These are phyloP conservation scores for Gentiana dahurica DNA, from an alignment of 257 asterid species.

Conservation along the genomic window DNA sequence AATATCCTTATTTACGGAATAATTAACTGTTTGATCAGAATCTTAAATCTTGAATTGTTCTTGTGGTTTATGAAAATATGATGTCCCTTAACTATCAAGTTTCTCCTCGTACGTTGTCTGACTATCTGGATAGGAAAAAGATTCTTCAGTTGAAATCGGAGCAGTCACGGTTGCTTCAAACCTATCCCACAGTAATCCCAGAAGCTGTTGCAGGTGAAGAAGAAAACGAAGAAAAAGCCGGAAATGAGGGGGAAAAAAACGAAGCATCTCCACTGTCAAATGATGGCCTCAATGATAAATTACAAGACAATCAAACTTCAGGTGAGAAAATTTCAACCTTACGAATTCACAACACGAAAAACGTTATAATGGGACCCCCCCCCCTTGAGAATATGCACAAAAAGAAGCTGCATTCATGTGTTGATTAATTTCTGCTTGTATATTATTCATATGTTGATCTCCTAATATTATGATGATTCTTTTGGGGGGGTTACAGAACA, in stretches of 20 bases:
- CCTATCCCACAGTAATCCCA: conserved; percentile 43
- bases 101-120: conserved; percentile 8
- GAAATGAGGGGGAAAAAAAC: conserved; percentile 12
- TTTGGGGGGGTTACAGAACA: background rate
- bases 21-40: background rate
- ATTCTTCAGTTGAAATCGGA: conserved; percentile 40
- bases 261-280: conserved; percentile 19
- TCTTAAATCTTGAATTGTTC: background rate
- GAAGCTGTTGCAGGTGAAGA: conserved; percentile 26
- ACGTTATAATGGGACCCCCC: too few species aligned
- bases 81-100: conserved; percentile 13
- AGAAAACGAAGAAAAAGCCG: conserved; percentile 15
- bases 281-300: conserved; percentile 7
- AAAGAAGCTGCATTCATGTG: background rate
- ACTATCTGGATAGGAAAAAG: conserved; percentile 34
- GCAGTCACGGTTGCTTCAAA: conserved; percentile 26
- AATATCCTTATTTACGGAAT: conserved; percentile 52
- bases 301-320: conserved; percentile 18
- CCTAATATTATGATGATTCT: background rate
- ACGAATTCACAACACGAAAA: too few species aligned
- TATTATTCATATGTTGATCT: background rate
- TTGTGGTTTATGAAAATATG: background rate
- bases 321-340: conserved; percentile 17
- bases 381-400: background rate
- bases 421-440: background rate